A percentile compares a stretch with the other conserved stretches of the same genome.
Evolutionary conservation across 2,329 filamentous ascomycete genomes (phyloP).

Genomic region (Drechslerella coelobrocha): DNA sequence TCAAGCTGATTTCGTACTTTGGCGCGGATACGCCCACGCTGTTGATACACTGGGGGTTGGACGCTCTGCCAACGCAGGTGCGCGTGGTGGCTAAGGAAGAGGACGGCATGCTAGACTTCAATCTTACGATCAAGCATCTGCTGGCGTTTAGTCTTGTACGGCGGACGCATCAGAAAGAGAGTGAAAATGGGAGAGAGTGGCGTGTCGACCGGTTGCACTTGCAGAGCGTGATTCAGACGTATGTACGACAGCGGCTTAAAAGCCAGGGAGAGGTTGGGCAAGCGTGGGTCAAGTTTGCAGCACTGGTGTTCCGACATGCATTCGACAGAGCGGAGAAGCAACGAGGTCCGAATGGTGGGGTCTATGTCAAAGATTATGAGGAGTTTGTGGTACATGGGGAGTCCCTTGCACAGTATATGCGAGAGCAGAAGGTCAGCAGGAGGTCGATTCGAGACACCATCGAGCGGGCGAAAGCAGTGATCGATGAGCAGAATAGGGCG

Average conservation of each 20-base stretch:
- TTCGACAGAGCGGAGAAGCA: slow-evolving; percentile 46
- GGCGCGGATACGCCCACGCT: slow-evolving; percentile 71
- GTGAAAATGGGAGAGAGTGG: slow-evolving; percentile 51
- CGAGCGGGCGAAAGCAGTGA: slow-evolving; percentile 25
- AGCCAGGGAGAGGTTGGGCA: slow-evolving; percentile 34
- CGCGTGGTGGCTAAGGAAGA: slow-evolving; percentile 52
- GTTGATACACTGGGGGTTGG: slow-evolving; percentile 61
- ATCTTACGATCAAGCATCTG: slow-evolving; percentile 54
- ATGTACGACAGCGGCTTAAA: slow-evolving; percentile 28
- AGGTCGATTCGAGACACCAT: slow-evolving; percentile 34
- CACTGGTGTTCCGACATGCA: slow-evolving; percentile 38
- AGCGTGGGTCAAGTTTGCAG: slow-evolving; percentile 46
- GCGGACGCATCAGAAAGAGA: slow-evolving; percentile 48
- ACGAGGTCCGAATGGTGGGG: slow-evolving; percentile 21
- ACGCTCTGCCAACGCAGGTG: slow-evolving; percentile 40
- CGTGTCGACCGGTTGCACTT: slow-evolving; percentile 54
- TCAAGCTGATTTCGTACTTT: slow-evolving; percentile 71
- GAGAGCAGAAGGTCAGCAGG: slow-evolving; percentile 41
- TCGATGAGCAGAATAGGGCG: slow-evolving; percentile 27
- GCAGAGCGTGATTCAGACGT: slow-evolving; percentile 53
- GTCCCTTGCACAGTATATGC: slow-evolving; percentile 27
- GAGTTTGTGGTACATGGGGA: slow-evolving; percentile 42
- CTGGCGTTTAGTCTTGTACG: slow-evolving; percentile 54
- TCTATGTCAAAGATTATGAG: slow-evolving; percentile 46
- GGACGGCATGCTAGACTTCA: slow-evolving; percentile 52